Conservation (phyloP, 2,329 filamentous ascomycete species). For the Ilyonectria destructans region DNA sequence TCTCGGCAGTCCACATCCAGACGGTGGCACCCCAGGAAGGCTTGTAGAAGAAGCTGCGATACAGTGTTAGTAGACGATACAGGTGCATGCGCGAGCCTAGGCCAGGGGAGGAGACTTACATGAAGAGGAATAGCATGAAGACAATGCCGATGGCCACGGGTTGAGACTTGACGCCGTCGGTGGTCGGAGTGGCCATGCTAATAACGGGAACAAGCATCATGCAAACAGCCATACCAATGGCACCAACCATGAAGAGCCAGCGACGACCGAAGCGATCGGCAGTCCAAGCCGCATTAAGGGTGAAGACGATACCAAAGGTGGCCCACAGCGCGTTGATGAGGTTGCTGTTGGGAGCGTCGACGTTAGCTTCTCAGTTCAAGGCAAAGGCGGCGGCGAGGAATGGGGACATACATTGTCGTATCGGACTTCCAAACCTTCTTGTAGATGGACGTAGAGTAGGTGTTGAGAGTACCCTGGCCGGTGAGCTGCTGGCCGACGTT, state of each 20-base stretch:
- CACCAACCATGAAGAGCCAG: slow-evolving; percentile 79
- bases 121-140: slow-evolving; percentile 77
- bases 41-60: slow-evolving; percentile 74
- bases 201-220: slow-evolving; percentile 75
- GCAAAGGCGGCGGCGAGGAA: not conserved
- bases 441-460: slow-evolving; percentile 82
- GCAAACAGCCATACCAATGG: slow-evolving; percentile 78
- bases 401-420: slow-evolving; percentile 64
- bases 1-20: slow-evolving; percentile 81
- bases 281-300: slow-evolving; percentile 81
- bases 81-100: too few relatives aligned
- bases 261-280: slow-evolving; percentile 81
- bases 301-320: slow-evolving; percentile 81
- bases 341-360: slow-evolving; percentile 54
- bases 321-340: slow-evolving; percentile 84
- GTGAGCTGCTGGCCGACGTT: slow-evolving; percentile 82
- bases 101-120: slow-evolving; percentile 34
- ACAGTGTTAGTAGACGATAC: slow-evolving; percentile 14
- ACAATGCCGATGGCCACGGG: slow-evolving; percentile 78
- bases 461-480: slow-evolving; percentile 81
- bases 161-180: slow-evolving; percentile 68
- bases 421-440: slow-evolving; percentile 76
- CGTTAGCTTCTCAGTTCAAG: slow-evolving; percentile 12
- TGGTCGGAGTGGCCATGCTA: slow-evolving; percentile 67
- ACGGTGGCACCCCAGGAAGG: slow-evolving; percentile 79